Evolutionary conservation across 2,329 filamentous ascomycete species (phyloP).

Genomic region (Fusarium gaditjirri): DNA sequence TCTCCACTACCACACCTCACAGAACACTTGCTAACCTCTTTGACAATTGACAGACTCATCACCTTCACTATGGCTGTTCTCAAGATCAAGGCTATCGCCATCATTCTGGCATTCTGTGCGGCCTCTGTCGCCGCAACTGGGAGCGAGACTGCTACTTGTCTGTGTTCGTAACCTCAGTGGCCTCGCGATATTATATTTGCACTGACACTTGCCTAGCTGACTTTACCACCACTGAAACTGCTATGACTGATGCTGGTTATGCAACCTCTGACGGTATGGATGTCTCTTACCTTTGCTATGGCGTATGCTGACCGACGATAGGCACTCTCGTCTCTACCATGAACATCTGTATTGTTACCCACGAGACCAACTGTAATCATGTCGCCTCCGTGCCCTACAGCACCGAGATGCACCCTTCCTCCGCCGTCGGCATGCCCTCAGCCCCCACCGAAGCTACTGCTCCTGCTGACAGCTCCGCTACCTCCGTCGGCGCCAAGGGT

Average conservation of each 20-base stretch:
- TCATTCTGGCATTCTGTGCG: slow-evolving; percentile 38
- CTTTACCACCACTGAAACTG: slow-evolving; percentile 43
- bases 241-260: slow-evolving; percentile 47
- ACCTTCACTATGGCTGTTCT: slow-evolving; percentile 43
- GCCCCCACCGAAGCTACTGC: slow-evolving; percentile 19
- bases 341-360: slow-evolving; percentile 51
- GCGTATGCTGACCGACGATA: slow-evolving; percentile 18
- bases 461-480: slow-evolving; percentile 26
- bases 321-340: slow-evolving; percentile 49
- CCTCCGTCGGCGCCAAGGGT: slow-evolving; percentile 27
- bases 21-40: background rate
- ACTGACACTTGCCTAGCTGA: slow-evolving; percentile 42
- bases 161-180: background rate
- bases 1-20: background rate
- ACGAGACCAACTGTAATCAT: slow-evolving; percentile 49
- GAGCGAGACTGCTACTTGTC: slow-evolving; percentile 36
- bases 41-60: slow-evolving; percentile 8
- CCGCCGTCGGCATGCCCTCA: slow-evolving; percentile 9
- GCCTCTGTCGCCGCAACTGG: slow-evolving; percentile 32
- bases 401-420: slow-evolving; percentile 16
- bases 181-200: background rate
- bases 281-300: background rate
- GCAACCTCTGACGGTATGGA: slow-evolving; percentile 48
- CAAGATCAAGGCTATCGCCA: slow-evolving; percentile 45
- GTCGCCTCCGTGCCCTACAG: slow-evolving; percentile 42